Base-by-base conservation (phyloP, 441 rosid species). In the Arabidopsis hybrid region DNA sequence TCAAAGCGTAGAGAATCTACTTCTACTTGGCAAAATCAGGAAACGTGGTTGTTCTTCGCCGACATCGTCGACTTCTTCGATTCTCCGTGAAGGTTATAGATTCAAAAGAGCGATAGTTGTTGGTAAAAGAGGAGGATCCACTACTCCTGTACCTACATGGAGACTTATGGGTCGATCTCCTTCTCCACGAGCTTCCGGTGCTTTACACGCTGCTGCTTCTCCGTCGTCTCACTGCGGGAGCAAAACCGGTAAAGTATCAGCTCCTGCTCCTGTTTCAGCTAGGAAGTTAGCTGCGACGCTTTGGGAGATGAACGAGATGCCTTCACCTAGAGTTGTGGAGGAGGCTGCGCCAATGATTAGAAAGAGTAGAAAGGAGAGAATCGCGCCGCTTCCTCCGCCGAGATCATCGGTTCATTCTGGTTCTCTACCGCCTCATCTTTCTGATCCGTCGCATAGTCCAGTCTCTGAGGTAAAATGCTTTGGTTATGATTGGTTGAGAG, bases 241-340 rank as follows among this genome's bases (percentile, higher is more conserved):
- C 78, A 78, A 74, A 42, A 13, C 62, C 31, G 75, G 72, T 47
- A 76, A 83, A 47, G 69, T 73, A 71, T 64, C 64, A 1, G 46
- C 60, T 11, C 45, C 65, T 16, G 75, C 87, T 77, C 97, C 94
- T 2, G 94, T 93, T 56, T 95, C 99, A 2, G 99, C 98, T 3
- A 85, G 99, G 85, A 95, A 95, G 80, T 82, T 95, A 65, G 99
- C 98, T 21, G 98, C 99, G 2, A 92, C 98, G 21, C 78, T 95
- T 39, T 95, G 99, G 99, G 99, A 93, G 82, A 90, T 95, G 96
- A 95, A 95, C 59, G 98, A 88, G 88, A 85, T 91, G 80, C 97
- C 98, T 43, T 92, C 97, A 4, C 89, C 97, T 2, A 83, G 87
- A 55, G 67, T 80, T 77, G 79, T 66, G 71, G 90, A 85, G 36